A percentile compares a stretch with the other conserved stretches of the same genome.
These are phyloP conservation scores for Pseudocercospora vitis DNA, from an alignment of 2,329 filamentous ascomycete species.

Conservation along the genomic window DNA sequence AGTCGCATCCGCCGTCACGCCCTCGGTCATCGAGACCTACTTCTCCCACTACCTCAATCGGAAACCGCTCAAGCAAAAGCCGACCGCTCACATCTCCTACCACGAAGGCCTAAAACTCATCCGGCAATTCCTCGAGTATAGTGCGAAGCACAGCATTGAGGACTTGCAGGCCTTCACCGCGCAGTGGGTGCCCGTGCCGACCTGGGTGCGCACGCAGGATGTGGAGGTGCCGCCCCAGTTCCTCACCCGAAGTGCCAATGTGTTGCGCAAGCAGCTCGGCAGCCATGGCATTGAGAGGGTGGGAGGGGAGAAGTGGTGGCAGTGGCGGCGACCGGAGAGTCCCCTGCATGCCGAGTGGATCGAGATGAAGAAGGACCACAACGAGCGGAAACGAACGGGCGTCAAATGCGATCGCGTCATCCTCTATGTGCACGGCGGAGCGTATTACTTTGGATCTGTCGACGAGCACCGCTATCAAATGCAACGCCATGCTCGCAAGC, in stretches of 20 bases:
- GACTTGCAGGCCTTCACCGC: conserved; percentile 87
- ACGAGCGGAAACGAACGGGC: conserved; percentile 62
- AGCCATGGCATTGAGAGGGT: conserved; percentile 70
- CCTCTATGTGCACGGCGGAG: conserved; percentile 91
- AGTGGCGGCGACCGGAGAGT: conserved; percentile 70
- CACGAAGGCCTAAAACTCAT: conserved; percentile 88
- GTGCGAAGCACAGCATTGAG: conserved; percentile 87
- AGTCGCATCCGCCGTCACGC: conserved; percentile 79
- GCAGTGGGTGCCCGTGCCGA: conserved; percentile 86
- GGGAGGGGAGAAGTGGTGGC: conserved; percentile 85
- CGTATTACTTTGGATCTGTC: conserved; percentile 92
- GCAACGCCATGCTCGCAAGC: conserved; percentile 90
- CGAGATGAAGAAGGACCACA: conserved; percentile 83
- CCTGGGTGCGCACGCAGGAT: conserved; percentile 79
- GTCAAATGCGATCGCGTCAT: conserved; percentile 70
- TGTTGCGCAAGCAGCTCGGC: conserved; percentile 74
- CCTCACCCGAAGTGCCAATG: conserved; percentile 64
- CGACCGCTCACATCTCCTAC: conserved; percentile 88
- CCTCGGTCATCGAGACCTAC: conserved; percentile 82
- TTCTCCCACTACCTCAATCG: conserved; percentile 88
- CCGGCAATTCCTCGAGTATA: conserved; percentile 79
- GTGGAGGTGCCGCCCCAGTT: conserved; percentile 64
- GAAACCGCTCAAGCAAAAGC: conserved; percentile 71
- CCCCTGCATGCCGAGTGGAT: conserved; percentile 87
- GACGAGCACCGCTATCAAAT: conserved; percentile 98